Base-by-base conservation (phyloP, 108 stramenopile genomes). In the Conticribra weissflogii region DNA sequence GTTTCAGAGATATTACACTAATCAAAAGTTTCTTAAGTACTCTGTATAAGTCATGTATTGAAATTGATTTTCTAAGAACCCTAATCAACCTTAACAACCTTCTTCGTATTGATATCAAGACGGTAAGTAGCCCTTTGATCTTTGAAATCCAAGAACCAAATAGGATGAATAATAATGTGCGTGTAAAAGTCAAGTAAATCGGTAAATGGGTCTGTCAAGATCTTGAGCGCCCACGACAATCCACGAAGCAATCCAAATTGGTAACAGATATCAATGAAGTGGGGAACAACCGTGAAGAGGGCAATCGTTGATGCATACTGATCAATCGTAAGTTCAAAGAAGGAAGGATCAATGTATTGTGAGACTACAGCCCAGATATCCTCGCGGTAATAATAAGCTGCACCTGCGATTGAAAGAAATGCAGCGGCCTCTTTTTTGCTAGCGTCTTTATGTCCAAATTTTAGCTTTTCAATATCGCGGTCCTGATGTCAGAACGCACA, bases 401-500 rank as follows among this genome's bases (percentile, higher is more conserved):
- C 0, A 44, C 65, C 74, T 15, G 82, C 82, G 33, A 31, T 64
- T 44, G 66, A 58, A n/a, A 81, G 70, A 46, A 71, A 71, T 15
- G 66, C 80, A 34, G 71, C 83, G 0, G 83, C 83, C 47, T 68
- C 76, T 44, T 84, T 84, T 66, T 84, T 84, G 46, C 71, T 72
- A 2, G 63, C 75, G 41, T 84, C 83, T 67, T 84, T 84, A 62
- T 84, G 83, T 2, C 83, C 83, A 59, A 84, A 84, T 52, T 84
- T 84, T 30, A 78, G 75, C 72, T 84, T 84, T 64, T 84, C 83
- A 51, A 84, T 81, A 28, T 84, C 74, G 29, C 70, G 75, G 52
- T 84, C 83, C 76, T 74, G 22, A n/a, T n/a, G n/a, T n/a, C n/a
- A n/a, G n/a, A n/a, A n/a, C n/a, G n/a, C n/a, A n/a, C n/a, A n/a